These are phyloP conservation scores for Ampelomyces quisqualis DNA, from an alignment of 2,329 filamentous ascomycete genomes.

Conservation along the genomic window DNA sequence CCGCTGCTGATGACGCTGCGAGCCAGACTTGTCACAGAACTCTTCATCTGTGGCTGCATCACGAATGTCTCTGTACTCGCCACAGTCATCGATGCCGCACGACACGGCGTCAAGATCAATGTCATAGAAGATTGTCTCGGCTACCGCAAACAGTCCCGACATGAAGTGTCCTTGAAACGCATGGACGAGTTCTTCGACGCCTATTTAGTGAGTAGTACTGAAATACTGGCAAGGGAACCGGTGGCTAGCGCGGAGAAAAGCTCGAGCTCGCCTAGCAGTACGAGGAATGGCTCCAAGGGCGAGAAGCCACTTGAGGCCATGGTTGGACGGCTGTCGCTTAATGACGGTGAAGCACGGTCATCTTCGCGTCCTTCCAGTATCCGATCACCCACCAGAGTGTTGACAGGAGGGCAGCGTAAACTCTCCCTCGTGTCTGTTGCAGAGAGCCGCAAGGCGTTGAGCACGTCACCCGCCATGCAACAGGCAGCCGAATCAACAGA, in stretches of 20 bases:
- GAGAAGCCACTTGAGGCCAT: slow-evolving; percentile 26
- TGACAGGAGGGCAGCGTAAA: slow-evolving; percentile 25
- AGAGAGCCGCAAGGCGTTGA: slow-evolving; percentile 21
- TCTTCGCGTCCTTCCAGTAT: slow-evolving; percentile 8
- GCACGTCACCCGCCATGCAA: slow-evolving; percentile 6
- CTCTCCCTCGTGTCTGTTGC: slow-evolving; percentile 25
- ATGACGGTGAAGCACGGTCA: slow-evolving; percentile 8
- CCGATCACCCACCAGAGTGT: slow-evolving; percentile 18
- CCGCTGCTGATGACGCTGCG: slow-evolving; percentile 73
- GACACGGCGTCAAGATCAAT: slow-evolving; percentile 83
- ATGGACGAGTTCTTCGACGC: slow-evolving; percentile 76
- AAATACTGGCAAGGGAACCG: slow-evolving; percentile 53
- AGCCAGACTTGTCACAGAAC: slow-evolving; percentile 82
- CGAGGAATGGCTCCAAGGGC: slow-evolving; percentile 11
- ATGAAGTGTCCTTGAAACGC: slow-evolving; percentile 67
- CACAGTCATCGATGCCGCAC: slow-evolving; percentile 84
- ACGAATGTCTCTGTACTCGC: slow-evolving; percentile 89
- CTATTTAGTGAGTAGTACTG: slow-evolving; percentile 60
- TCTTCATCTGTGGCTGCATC: slow-evolving; percentile 84
- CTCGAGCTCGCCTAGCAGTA: slow-evolving; percentile 4
- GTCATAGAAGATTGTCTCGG: slow-evolving; percentile 87
- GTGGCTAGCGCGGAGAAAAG: slow-evolving; percentile 10
- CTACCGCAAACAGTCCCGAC: slow-evolving; percentile 68
- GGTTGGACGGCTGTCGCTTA: slow-evolving; percentile 27
- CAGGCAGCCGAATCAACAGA: slow-evolving; percentile 19